Base-by-base conservation (phyloP, 2,329 filamentous ascomycete genomes). In the Curvularia lunata region DNA sequence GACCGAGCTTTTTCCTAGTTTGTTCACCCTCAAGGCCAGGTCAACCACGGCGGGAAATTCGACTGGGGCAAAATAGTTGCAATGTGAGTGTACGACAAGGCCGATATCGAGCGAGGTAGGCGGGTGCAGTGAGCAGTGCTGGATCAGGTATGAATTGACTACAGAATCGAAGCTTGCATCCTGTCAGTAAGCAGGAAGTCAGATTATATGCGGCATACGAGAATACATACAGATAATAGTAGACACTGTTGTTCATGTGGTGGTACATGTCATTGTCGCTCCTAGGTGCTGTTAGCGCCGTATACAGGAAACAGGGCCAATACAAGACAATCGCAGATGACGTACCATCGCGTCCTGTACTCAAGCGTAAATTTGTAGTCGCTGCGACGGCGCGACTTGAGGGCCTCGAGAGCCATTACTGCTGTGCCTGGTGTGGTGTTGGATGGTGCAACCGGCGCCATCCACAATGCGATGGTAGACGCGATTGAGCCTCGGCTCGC, bases 261-360 rank as follows among this genome's bases (percentile, higher is more conserved):
- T 91, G 85, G 77, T 95, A 97, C 91, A 96, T 95, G 80, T 97
- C 92, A 74, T 96, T 96, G 78, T 97, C 92, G 75, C 86, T 88
- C 91, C 91, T 54, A 32, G 42, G 12, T 25, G 41, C 23, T 32
- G 64, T 70, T 27, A 70, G 63, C 34, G 37, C 38, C 19, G n/a
- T n/a, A 37, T 16, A 23, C 45, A 25, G 23, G n/a, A 13, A 25
- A 27, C 30, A n/a, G 19, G n/a, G 12, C 12, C 25, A 50, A 27
- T 27, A 48, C 21, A 27, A n/a, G 7, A 25, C 10, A 23, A 43
- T 37, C 10, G 23, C 21, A 37, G 27, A 23, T 23, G n/a, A 28
- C 61, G n/a, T 69, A 92, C 92, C 93, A 97, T 86, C 93, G 80
- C 59, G 92, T 96, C 55, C 92, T 84, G 75, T 96, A 96, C 64